A percentile compares a stretch with the other conserved stretches of the same genome.
These are phyloP conservation scores for Wickerhamomyces kurtzmanii DNA, from an alignment of 805 yeast species.

Conservation along the genomic window DNA sequence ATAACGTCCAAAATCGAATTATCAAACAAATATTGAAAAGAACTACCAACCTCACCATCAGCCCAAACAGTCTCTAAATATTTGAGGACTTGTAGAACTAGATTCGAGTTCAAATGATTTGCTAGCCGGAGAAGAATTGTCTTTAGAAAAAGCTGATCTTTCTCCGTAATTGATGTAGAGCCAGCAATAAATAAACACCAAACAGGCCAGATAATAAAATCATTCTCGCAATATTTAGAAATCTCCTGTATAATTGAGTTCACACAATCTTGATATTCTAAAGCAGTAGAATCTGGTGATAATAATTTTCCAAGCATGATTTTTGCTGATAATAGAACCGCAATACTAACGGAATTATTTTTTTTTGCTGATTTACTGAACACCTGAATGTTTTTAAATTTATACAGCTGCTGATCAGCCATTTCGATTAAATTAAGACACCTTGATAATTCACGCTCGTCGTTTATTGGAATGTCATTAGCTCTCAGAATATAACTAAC, in stretches of 20 bases:
- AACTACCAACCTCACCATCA: slow-evolving; percentile 5
- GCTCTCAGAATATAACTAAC: slow-evolving; percentile 14
- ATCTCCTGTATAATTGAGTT: slow-evolving; percentile 6
- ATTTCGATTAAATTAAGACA: neutral
- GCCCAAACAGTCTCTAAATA: slow-evolving; percentile 15
- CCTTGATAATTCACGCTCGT: slow-evolving; percentile 2
- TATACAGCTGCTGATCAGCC: neutral
- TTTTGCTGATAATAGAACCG: slow-evolving; percentile 7
- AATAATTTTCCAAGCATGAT: slow-evolving; percentile 11
- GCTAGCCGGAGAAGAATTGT: slow-evolving; percentile 7
- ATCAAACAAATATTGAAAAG: slow-evolving; percentile 15
- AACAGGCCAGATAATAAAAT: slow-evolving; percentile 6
- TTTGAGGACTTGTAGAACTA: slow-evolving; percentile 12
- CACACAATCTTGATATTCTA: slow-evolving; percentile 8
- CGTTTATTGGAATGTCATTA: slow-evolving; percentile 6
- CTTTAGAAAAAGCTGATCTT: slow-evolving; percentile 6
- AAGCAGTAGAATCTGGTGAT: slow-evolving; percentile 3
- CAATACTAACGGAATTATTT: slow-evolving; percentile 8
- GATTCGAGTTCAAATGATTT: slow-evolving; percentile 8
- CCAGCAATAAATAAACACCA: slow-evolving; percentile 17
- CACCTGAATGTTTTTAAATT: neutral
- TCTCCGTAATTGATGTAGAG: slow-evolving; percentile 8
- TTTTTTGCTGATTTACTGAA: slow-evolving; percentile 1
- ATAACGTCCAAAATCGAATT: slow-evolving; percentile 15
- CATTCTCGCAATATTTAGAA: slow-evolving; percentile 3